Percentiles rank a stretch among this genome's conserved stretches.
Conservation (phyloP, 2,329 filamentous ascomycete genomes). For the Epichloe sylvatica region DNA sequence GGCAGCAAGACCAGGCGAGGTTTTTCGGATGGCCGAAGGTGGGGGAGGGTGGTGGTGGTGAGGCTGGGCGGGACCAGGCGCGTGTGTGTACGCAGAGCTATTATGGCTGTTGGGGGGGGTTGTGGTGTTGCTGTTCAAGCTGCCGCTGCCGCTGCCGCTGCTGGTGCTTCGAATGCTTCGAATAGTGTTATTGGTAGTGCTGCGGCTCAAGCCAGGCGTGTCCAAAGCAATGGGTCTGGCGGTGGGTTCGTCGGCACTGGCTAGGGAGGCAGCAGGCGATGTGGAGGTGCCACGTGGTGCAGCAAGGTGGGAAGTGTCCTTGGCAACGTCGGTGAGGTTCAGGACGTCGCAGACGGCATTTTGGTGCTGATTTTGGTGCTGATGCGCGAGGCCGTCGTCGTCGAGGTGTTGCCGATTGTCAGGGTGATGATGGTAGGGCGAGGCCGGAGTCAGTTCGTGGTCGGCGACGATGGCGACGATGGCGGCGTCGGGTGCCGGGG, state of each 20-base stretch:
- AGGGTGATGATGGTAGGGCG: neutral
- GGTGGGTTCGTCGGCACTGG: too few species aligned
- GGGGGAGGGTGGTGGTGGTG: conserved; percentile 14
- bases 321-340: conserved; percentile 17
- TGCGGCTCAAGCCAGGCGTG: conserved; percentile 7
- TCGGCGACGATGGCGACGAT: neutral
- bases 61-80: conserved; percentile 9
- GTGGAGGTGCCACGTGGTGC: too few species aligned
- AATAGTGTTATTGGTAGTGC: conserved; percentile 1
- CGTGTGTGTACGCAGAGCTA: conserved; percentile 11
- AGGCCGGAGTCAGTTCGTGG: neutral
- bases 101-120: conserved; percentile 3
- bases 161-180: too few species aligned
- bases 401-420: neutral
- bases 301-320: conserved; percentile 14
- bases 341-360: conserved; percentile 12
- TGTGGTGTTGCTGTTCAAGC: neutral
- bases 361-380: conserved; percentile 1
- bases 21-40: conserved; percentile 34
- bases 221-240: conserved; percentile 1
- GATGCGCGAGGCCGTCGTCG: neutral
- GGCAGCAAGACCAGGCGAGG: conserved; percentile 50
- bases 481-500: neutral
- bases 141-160: conserved; percentile 4
- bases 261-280: too few species aligned